Evolutionary conservation across 257 asterid genomes (phyloP), one percentile per base, ranked within the genome.

Genomic region (Solanum pinnatisectum): DNA sequence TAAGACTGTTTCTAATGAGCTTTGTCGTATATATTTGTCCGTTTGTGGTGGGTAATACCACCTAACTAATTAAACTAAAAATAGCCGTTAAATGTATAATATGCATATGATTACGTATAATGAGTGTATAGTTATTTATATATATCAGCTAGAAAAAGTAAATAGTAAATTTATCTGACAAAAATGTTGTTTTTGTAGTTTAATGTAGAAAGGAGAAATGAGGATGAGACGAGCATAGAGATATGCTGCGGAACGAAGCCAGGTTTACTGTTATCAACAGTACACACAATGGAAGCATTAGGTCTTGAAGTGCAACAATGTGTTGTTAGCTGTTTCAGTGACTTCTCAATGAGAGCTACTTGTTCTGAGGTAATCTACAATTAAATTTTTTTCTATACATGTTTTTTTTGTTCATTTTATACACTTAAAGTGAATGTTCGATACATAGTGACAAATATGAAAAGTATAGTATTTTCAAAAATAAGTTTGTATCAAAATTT

Each of bases 271-370:
- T 27, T 92, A 90, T 95, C 99, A 16, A 96, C 99, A 33, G 89
- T 95, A 8, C 90, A 88, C 92, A 94, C 99, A 5, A 36, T 96
- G 25, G 99, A 96, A 74, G 92, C 94, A 11, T 56, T 96, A 44
- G 98, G 99, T 82, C 96, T 96, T 88, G 99, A 95, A 36, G 86
- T 96, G 82, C 95, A 95, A 67, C 98, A 96, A 46, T 95, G 99
- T 91, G 98, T 95, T 32, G 92, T 94, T 42, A 96, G 99, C 89
- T 94, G 98, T 87, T 95, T 94, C 93, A 94, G 88, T 87, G 99
- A 96, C 88, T 96, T 95, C 83, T 92, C 98, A 11, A 10, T 95
- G 30, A 94, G 91, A 92, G 98, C 99, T 92, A 93, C 99, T n/a
- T 96, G 99, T 86, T 87, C 88, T 10, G 98, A 96, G 98, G 99